Conservation (phyloP, 371 early-diverging fungal genomes). For the Mortierella sp. region DNA sequence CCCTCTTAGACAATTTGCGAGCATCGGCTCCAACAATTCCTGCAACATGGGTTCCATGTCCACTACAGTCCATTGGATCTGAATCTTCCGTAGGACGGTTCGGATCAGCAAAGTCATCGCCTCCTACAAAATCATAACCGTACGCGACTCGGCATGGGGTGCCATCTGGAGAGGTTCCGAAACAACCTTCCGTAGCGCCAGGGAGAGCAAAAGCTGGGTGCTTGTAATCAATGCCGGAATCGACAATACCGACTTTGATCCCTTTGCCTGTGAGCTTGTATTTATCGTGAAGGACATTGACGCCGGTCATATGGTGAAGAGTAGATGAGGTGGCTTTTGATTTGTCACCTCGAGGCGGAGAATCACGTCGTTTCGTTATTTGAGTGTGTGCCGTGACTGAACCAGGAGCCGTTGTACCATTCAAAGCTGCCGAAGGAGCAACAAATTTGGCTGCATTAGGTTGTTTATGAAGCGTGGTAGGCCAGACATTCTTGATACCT, state of each 20-base stretch:
- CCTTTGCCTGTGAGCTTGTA: slow-evolving; percentile 60
- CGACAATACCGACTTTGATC: slow-evolving; percentile 69
- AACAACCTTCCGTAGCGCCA: slow-evolving; percentile 73
- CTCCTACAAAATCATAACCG: slow-evolving; percentile 69
- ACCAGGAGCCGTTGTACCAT: too few relatives aligned
- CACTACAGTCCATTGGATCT: slow-evolving; percentile 69
- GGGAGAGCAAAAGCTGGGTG: slow-evolving; percentile 84
- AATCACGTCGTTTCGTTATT: too few relatives aligned
- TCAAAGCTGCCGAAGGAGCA: not conserved
- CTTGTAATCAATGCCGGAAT: slow-evolving; percentile 63
- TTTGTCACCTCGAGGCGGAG: not conserved
- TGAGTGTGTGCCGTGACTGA: too few relatives aligned
- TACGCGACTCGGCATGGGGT: slow-evolving; percentile 58
- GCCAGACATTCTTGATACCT: slow-evolving; percentile 50
- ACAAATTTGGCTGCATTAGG: not conserved
- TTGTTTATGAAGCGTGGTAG: slow-evolving; percentile 6
- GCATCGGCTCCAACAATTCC: slow-evolving; percentile 55
- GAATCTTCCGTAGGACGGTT: slow-evolving; percentile 49
- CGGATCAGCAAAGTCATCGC: slow-evolving; percentile 51
- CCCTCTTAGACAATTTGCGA: not conserved
- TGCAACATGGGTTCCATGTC: slow-evolving; percentile 74
- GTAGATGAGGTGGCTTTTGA: slow-evolving; percentile 6
- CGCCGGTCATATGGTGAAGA: slow-evolving; percentile 56
- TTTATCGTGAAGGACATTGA: slow-evolving; percentile 22
- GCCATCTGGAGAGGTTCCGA: slow-evolving; percentile 54